Evolutionary conservation across 2,329 filamentous ascomycete genomes (phyloP), one percentile per base, ranked within the genome.

Genomic region (Penicillium capsulatum): DNA sequence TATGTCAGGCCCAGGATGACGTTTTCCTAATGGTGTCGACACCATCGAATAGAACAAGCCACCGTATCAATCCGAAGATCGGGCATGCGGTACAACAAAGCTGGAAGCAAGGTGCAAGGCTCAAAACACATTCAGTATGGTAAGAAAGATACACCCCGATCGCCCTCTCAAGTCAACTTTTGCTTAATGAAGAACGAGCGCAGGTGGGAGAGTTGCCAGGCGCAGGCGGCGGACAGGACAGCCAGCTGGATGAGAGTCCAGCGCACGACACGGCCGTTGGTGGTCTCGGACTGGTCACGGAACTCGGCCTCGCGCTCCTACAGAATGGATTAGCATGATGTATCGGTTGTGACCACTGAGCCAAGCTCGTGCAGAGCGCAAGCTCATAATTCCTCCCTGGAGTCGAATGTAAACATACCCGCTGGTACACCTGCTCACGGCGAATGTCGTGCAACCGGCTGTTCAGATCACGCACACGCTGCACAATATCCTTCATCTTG

Each of bases 171-270:
- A 44, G 92, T 97, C 65, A 98, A 81, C 78, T 98, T 98, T 75
- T 97, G 91, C 79, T 98, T 98, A 75, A 98, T 98, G 74, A 98
- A 98, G 79, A 98, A 98, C 32, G 86, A 85, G 55, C 92, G 80
- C 57, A 98, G 77, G 70, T 98, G 91, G 38, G 89, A 94, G 32
- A 98, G 75, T 69, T 98, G 92, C 92, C 92, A 98, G 46, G 88
- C 86, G 70, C 92, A 98, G 22, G 92, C 95, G 40, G 83, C 75
- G 39, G 83, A 86, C 38, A 98, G 75, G 26, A 97, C 80, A 36
- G 81, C 77, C 45, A 97, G 73, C 69, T 98, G 92, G 53, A 97
- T 84, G 51, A 96, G 61, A 53, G 92, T 91, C 91, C 92, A 98
- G 55, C 89, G 83, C 35, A 97, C 81, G 49, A 97, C 91, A 58